Evolutionary conservation across 345 rosid species (phyloP), one percentile per base, ranked within the genome.

Genomic region (Syzygium aromaticum): DNA sequence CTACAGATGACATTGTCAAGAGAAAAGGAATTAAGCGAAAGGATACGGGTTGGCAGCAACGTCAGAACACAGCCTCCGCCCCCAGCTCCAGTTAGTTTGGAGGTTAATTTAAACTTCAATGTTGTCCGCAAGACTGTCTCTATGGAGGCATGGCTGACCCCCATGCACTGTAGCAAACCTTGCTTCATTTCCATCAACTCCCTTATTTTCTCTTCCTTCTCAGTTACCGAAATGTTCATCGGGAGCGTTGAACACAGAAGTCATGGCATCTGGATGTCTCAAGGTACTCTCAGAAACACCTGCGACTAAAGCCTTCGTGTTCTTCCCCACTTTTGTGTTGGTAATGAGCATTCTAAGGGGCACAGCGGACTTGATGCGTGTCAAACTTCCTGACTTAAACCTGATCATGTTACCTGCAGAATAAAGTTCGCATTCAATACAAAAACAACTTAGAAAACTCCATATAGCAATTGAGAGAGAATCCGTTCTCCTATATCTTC

Each of bases 31-130:
- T 52, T 1, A 17, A 1, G 17, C 28, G 40, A 94, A 88, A 92
- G 95, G 96, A 95, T 98, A 98, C 98, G 38, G 86, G 95, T 92
- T 21, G 99, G 99, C 88, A 98, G 88, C 27, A 98, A 88, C 22
- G 99, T 98, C 23, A 98, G 94, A 84, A 95, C 98, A 17, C 99
- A 98, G 85, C 98, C 99, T 23, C 99, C 99, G 8, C 99, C 98
- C 16, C 99, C 99, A 85, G 98, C 99, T 89, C 99, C 99, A 1
- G 99, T 96, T 86, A 98, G 89, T 90, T 96, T 98, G 53, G 99
- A 94, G 85, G 96, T 87, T 87, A 98, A 92, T 87, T 96, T 96
- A 92, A 96, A 95, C 90, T 95, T 95, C 59, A 92, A 86, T 21
- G 98, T 95, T 46, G 95, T 94, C 77, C 88, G 91, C 51, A 98